A percentile compares a stretch with the other conserved stretches of the same genome.
These are phyloP conservation scores for Termitomyces sp. DNA, from an alignment of 768 basidiomycete genomes.

Conservation along the genomic window DNA sequence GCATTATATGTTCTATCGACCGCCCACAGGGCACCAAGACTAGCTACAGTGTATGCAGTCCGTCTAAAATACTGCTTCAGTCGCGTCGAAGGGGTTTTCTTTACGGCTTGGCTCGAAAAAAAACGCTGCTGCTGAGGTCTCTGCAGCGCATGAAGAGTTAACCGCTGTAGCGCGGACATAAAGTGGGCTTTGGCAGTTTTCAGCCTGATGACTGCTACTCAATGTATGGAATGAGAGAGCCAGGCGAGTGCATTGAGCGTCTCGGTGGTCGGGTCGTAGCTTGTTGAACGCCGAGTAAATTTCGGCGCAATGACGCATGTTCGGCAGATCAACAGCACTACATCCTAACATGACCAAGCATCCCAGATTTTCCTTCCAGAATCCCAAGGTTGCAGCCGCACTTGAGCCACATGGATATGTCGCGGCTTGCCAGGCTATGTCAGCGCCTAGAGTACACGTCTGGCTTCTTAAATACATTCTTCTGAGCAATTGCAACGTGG, in stretches of 20 bases:
- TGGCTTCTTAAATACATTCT: not conserved
- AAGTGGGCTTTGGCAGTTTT: not conserved
- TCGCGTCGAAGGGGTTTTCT: slow-evolving; percentile 5
- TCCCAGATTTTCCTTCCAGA: not conserved
- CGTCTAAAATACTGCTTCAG: slow-evolving; percentile 22
- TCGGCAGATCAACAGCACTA: slow-evolving; percentile 3
- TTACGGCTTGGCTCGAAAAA: not conserved
- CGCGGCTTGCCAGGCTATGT: not conserved
- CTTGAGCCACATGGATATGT: too few species aligned
- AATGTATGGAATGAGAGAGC: not conserved
- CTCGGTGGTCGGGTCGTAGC: not conserved
- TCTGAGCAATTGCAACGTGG: not conserved
- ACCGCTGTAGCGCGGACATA: slow-evolving; percentile 1
- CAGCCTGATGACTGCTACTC: not conserved
- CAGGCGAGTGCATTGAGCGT: slow-evolving; percentile 2
- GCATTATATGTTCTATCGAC: slow-evolving; percentile 54
- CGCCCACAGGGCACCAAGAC: slow-evolving; percentile 35
- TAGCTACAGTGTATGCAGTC: slow-evolving; percentile 29
- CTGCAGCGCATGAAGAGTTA: not conserved
- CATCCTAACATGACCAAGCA: slow-evolving; percentile 5
- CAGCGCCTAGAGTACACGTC: not conserved
- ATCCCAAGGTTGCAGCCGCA: too few species aligned
- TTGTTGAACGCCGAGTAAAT: not conserved
- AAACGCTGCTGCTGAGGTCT: not conserved
- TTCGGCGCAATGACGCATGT: slow-evolving; percentile 7